phyloP scores from a whole-genome alignment of 352 stramenopile genomes.

The Globisporangium splendens region DNA sequence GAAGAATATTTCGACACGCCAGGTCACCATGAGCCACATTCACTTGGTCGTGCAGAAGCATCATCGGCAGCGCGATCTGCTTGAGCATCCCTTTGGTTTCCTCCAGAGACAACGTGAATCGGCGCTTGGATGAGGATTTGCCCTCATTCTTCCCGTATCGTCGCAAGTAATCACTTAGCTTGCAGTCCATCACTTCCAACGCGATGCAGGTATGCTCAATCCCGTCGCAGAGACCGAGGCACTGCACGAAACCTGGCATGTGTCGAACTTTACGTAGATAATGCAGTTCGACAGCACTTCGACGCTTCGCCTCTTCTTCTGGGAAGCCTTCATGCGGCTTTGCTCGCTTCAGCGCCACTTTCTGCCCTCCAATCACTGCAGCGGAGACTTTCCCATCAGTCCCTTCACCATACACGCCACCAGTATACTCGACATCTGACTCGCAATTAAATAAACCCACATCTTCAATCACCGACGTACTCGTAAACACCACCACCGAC shows the following conservation, averaged over 20 bases:
- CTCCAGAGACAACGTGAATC: conserved; percentile 56
- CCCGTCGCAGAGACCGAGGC: conserved; percentile 73
- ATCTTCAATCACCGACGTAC: conserved; percentile 78
- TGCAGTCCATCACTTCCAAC: conserved; percentile 87
- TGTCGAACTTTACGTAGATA: conserved; percentile 78
- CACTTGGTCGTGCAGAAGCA: conserved; percentile 72
- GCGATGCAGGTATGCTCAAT: conserved; percentile 86
- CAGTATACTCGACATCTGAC: conserved; percentile 74
- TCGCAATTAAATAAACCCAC: conserved; percentile 85
- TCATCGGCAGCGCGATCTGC: conserved; percentile 77
- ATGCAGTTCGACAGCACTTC: conserved; percentile 71
- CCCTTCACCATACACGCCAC: conserved; percentile 80
- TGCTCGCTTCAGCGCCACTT: conserved; percentile 77
- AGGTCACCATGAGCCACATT: conserved; percentile 80
- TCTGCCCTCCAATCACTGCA: conserved; percentile 72
- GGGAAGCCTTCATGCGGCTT: conserved; percentile 78
- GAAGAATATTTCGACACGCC: conserved; percentile 84
- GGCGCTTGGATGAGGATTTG: conserved; percentile 31
- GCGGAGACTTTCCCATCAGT: conserved; percentile 79
- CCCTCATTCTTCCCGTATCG: conserved; percentile 41
- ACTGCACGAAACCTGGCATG: conserved; percentile 76
- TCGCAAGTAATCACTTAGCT: conserved; percentile 82
- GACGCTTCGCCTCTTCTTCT: conserved; percentile 74
- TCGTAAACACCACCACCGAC: conserved; percentile 51
- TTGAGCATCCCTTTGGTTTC: conserved; percentile 57